Conservation (phyloP, 2,329 filamentous ascomycete species). For the Albophoma yamanashiensis region DNA sequence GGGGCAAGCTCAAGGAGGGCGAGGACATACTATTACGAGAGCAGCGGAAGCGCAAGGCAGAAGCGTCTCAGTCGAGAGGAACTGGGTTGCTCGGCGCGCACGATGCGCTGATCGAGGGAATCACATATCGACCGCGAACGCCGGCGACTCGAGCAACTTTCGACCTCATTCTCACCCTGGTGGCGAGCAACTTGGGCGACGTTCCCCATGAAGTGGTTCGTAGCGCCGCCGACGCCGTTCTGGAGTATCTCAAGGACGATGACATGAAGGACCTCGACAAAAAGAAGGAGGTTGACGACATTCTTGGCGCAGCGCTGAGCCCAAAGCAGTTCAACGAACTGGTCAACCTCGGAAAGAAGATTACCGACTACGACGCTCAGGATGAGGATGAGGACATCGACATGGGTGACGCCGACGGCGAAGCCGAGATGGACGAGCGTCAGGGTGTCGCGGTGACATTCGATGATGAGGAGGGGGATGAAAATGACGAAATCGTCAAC, state of each 20-base stretch:
- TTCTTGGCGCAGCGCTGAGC: constrained; percentile 71
- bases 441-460: constrained; percentile 98
- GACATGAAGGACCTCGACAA: constrained; percentile 95
- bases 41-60: constrained; percentile 77
- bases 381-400: constrained; percentile 85
- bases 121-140: constrained; percentile 85
- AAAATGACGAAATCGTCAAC: constrained; percentile 63
- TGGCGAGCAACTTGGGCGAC: constrained; percentile 80
- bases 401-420: constrained; percentile 52
- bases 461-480: constrained; percentile 86
- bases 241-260: constrained; percentile 91
- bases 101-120: constrained; percentile 80
- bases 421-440: constrained; percentile 78
- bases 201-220: constrained; percentile 85
- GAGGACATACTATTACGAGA: constrained; percentile 75
- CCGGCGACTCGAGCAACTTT: constrained; percentile 87
- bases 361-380: constrained; percentile 94
- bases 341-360: constrained; percentile 94
- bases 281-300: constrained; percentile 94
- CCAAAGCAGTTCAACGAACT: constrained; percentile 95
- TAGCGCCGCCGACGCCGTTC: constrained; percentile 83
- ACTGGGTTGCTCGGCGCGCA: constrained; percentile 73
- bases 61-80: constrained; percentile 54
- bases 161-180: constrained; percentile 85
- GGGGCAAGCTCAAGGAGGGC: constrained; percentile 68